These are phyloP conservation scores for Didymella pinodella DNA, from an alignment of 2,329 filamentous ascomycete species.

Conservation along the genomic window DNA sequence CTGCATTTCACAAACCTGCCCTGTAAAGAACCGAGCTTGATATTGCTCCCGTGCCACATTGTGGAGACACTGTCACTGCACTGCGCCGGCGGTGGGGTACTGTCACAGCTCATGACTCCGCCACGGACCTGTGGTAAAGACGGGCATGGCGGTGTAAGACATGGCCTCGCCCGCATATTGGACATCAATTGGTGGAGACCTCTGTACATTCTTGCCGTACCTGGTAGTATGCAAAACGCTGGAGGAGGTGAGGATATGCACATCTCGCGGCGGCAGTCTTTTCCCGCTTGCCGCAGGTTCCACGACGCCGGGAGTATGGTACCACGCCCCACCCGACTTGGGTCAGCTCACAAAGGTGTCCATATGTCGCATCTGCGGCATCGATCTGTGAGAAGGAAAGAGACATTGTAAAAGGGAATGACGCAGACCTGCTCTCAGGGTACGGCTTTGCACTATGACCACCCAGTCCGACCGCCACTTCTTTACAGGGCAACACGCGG, in stretches of 20 bases:
- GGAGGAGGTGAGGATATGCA: slow-evolving; percentile 18
- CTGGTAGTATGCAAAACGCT: slow-evolving; percentile 26
- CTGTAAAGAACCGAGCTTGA: slow-evolving; percentile 21
- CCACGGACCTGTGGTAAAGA: slow-evolving; percentile 24
- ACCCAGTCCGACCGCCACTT: not conserved
- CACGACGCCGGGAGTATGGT: slow-evolving; percentile 34
- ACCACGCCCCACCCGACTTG: slow-evolving; percentile 21
- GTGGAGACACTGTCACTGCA: slow-evolving; percentile 30
- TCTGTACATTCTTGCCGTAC: slow-evolving; percentile 19
- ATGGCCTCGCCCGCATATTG: slow-evolving; percentile 1
- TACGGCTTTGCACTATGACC: not conserved
- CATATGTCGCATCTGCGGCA: not conserved
- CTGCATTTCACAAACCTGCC: slow-evolving; percentile 17
- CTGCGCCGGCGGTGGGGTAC: slow-evolving; percentile 40
- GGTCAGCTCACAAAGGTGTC: slow-evolving; percentile 8
- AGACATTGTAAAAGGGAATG: not conserved
- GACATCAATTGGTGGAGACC: slow-evolving; percentile 19
- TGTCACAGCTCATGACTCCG: slow-evolving; percentile 36
- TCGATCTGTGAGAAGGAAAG: not conserved
- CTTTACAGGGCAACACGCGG: not conserved
- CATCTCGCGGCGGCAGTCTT: slow-evolving; percentile 15
- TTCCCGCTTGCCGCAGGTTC: slow-evolving; percentile 34
- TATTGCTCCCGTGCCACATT: slow-evolving; percentile 20
- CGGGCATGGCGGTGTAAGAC: slow-evolving; percentile 11
- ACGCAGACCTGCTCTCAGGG: not conserved